Base-by-base conservation (phyloP, 2,329 filamentous ascomycete species). In the Colletotrichum kahawae region DNA sequence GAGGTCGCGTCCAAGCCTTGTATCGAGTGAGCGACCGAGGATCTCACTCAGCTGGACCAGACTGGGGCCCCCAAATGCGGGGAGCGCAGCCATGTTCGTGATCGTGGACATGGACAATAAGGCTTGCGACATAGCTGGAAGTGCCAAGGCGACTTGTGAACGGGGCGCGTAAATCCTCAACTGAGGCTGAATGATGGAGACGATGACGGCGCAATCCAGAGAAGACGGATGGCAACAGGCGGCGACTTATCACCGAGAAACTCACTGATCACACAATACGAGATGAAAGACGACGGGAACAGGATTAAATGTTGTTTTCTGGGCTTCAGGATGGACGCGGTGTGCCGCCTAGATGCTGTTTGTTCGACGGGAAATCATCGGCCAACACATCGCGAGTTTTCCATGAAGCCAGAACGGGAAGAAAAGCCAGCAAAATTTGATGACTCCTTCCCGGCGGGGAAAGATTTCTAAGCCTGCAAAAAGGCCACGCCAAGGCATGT, bases 1-100 rank as follows among this genome's bases (percentile, higher is more conserved):
- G 24, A 77, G 69, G 10, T 56, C 24, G 18, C 69, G 75, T 2
- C 69, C 75, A 9, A 76, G 56, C 7, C 27, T 71, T 18, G 36
- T 31, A 24, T 72, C 69, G 6, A 67, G 38, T 6, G 56, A 64
- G 2, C 34, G n/a, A 24, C 62, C 33, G 13, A 71, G 56, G 4
- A 64, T n/a, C 16, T 56, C 54, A 16, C 27, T 48, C 5, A 43
- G 60, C 14, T 54, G 21, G 18, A 62, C 51, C 9, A 27, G 33
- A 16, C 29, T 29, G 9, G 34, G 38, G 13, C 48, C 56, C 13
- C 71, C 36, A 13, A 36, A 74, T 4, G 24, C 67, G 9, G 67
- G 69, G 12, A 67, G 72, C 3, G 56, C 43, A 7, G 54, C 69
- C 72, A 75, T 67, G 16, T 27, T 63, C 29, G 60, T 54, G 24